phyloP scores from a whole-genome alignment of 2,329 filamentous ascomycete species.

The Sphaerulina populicola region DNA sequence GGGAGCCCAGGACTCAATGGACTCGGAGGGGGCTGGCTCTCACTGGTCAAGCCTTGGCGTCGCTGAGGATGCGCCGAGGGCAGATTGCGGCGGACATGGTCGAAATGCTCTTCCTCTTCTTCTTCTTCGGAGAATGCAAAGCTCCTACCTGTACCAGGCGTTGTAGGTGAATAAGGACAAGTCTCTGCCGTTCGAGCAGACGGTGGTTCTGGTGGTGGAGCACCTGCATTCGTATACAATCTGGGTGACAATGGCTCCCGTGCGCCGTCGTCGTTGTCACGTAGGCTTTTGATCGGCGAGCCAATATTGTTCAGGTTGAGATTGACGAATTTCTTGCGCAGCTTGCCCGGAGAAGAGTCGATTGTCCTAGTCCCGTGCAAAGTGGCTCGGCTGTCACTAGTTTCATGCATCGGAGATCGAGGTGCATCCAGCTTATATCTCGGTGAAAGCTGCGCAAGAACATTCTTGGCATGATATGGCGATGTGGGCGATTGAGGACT shows the following conservation, averaged over 20 bases:
- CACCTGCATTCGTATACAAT: conserved; percentile 45
- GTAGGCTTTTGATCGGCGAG: conserved; percentile 40
- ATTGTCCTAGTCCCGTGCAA: conserved; percentile 19
- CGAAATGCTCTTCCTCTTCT: conserved; percentile 20
- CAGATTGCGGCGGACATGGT: conserved; percentile 23
- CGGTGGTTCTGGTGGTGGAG: conserved; percentile 49
- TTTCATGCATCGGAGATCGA: conserved; percentile 2
- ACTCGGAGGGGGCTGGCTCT: background rate
- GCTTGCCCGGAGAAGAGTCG: conserved; percentile 30
- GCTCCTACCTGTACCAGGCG: conserved; percentile 27
- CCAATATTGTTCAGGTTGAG: conserved; percentile 41
- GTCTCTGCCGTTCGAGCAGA: conserved; percentile 26
- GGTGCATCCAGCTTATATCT: conserved; percentile 1
- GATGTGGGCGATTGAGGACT: conserved; percentile 33
- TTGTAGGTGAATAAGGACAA: conserved; percentile 25
- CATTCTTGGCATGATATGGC: conserved; percentile 4
- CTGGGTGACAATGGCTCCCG: conserved; percentile 50
- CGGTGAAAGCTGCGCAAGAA: conserved; percentile 8
- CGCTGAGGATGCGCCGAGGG: conserved; percentile 25
- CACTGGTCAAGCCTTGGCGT: background rate
- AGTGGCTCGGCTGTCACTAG: conserved; percentile 20
- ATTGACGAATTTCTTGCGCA: conserved; percentile 29
- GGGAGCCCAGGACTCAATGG: background rate
- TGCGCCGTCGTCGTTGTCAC: conserved; percentile 38
- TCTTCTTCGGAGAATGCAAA: conserved; percentile 17